Percentiles rank a stretch among this genome's conserved stretches.
These are phyloP conservation scores for Crucibulum laeve DNA, from an alignment of 768 basidiomycete genomes.

Conservation along the genomic window DNA sequence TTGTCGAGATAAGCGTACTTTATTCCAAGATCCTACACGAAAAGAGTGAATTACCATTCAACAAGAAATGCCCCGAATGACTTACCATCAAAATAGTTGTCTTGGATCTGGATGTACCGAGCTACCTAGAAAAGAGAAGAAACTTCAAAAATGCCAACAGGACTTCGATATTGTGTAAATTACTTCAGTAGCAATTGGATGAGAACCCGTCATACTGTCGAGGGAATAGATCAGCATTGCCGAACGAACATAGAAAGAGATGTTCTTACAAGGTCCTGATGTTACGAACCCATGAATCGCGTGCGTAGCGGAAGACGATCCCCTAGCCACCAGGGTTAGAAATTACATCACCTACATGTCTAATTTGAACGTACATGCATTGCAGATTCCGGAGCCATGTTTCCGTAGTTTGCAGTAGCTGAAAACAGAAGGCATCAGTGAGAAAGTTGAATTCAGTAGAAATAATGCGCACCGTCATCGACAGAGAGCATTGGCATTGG, in stretches of 20 bases:
- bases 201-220: not conserved
- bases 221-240: not conserved
- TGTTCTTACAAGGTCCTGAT: constrained; percentile 4
- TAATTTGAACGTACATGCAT: constrained; percentile 8
- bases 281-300: constrained; percentile 7
- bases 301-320: not conserved
- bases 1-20: not conserved
- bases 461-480: constrained; percentile 2
- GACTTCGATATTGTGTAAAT: not conserved
- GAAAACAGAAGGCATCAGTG: not conserved
- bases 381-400: constrained; percentile 4
- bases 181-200: constrained; percentile 1
- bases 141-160: not conserved
- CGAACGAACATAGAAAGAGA: not conserved
- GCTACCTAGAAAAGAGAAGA: too few species aligned
- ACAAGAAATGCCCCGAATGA: not conserved
- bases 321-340: not conserved
- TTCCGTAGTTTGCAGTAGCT: constrained; percentile 5
- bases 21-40: constrained; percentile 9
- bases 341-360: constrained; percentile 5
- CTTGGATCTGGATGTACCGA: constrained; percentile 10
- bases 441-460: not conserved
- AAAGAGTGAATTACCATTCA: not conserved
- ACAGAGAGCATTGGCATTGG: constrained; percentile 2
- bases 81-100: constrained; percentile 11